Percentiles rank a stretch among this genome's conserved stretches.
Conservation (phyloP, 176 grass and related monocot species). For the Oryza glumipatula region DNA sequence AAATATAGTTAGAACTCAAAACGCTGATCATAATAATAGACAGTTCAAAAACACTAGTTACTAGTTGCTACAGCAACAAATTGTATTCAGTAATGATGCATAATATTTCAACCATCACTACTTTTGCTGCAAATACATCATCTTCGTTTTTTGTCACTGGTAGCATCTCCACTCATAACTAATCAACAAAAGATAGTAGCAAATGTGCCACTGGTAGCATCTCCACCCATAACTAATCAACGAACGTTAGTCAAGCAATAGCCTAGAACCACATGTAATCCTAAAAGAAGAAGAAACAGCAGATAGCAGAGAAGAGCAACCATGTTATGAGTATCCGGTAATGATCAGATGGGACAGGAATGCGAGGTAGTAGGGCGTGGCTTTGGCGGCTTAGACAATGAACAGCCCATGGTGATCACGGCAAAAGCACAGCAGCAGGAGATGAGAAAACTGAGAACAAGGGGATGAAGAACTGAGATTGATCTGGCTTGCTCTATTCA, state of each 20-base stretch:
- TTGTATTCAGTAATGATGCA: background rate
- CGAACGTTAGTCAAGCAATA: background rate
- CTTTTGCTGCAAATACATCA: background rate
- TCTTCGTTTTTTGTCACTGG: background rate
- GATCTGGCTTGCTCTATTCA: too few relatives aligned
- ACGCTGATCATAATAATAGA: too few relatives aligned
- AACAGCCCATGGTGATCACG: too few relatives aligned
- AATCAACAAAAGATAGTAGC: background rate
- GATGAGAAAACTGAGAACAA: too few relatives aligned
- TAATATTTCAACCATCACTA: background rate
- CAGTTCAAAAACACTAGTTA: too few relatives aligned
- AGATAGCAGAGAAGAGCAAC: background rate
- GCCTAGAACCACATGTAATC: background rate
- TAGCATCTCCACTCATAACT: background rate
- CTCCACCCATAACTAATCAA: background rate
- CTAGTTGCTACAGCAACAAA: background rate
- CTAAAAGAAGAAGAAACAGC: background rate
- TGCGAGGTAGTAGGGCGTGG: too few relatives aligned
- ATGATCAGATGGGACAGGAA: too few relatives aligned
- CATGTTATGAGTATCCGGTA: too few relatives aligned
- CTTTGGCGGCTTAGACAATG: too few relatives aligned
- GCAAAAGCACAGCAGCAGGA: too few relatives aligned
- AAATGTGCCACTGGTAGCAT: background rate
- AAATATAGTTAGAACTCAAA: too few relatives aligned
- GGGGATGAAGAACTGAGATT: too few relatives aligned